These are phyloP conservation scores for Atkinsonella hypoxylon DNA, from an alignment of 2,329 filamentous ascomycete genomes.

Conservation along the genomic window DNA sequence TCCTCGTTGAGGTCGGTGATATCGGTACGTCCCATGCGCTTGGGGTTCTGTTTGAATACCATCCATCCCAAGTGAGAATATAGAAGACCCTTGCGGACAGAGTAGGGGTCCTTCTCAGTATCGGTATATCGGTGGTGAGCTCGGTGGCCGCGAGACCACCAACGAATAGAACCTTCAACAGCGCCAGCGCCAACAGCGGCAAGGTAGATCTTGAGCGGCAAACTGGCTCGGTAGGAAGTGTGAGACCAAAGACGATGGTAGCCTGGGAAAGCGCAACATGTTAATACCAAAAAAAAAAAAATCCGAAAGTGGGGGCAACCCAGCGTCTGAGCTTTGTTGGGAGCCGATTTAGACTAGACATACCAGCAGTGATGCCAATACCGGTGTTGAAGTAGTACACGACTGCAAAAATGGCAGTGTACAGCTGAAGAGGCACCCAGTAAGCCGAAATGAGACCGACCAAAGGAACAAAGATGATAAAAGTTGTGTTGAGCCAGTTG, in stretches of 20 bases:
- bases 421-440: slow-evolving; percentile 62
- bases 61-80: slow-evolving; percentile 80
- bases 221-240: slow-evolving; percentile 65
- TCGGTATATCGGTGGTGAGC: slow-evolving; percentile 88
- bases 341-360: slow-evolving; percentile 16
- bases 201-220: slow-evolving; percentile 70
- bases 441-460: slow-evolving; percentile 61
- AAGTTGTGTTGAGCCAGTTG: slow-evolving; percentile 80
- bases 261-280: slow-evolving; percentile 9
- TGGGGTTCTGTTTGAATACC: slow-evolving; percentile 87
- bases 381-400: slow-evolving; percentile 76
- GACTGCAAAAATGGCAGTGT: slow-evolving; percentile 63
- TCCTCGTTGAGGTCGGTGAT: slow-evolving; percentile 84
- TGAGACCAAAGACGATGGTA: slow-evolving; percentile 73
- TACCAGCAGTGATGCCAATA: slow-evolving; percentile 67
- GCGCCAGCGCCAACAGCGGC: slow-evolving; percentile 72
- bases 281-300: neutral
- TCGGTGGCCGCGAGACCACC: slow-evolving; percentile 81
- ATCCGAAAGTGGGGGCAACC: neutral
- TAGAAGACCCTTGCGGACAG: slow-evolving; percentile 74
- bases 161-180: slow-evolving; percentile 75
- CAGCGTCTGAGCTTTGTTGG: neutral
- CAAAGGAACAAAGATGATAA: slow-evolving; percentile 69
- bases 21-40: slow-evolving; percentile 76
- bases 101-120: slow-evolving; percentile 86